Conservation (phyloP, 352 stramenopile genomes). For the Globisporangium polare region DNA sequence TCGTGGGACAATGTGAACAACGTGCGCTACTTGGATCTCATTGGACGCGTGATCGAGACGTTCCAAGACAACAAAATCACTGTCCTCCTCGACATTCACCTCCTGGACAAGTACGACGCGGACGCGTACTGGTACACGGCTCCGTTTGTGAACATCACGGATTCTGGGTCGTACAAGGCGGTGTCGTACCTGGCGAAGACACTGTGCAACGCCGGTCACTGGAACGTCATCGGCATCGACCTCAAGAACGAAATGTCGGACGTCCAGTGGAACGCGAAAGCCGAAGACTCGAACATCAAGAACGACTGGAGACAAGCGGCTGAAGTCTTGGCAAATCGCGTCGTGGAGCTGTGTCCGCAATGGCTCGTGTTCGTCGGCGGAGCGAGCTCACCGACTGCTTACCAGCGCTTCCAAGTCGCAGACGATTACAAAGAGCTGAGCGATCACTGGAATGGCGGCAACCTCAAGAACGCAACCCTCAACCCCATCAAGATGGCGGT, state of each 20-base stretch:
- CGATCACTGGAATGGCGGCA: conserved; percentile 58
- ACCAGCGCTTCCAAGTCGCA: conserved; percentile 33
- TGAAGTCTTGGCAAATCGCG: conserved; percentile 30
- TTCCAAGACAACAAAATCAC: conserved; percentile 46
- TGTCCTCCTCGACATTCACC: conserved; percentile 60
- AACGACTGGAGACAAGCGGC: conserved; percentile 44
- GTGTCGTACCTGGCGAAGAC: conserved; percentile 38
- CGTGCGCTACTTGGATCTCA: conserved; percentile 52
- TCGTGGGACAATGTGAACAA: conserved; percentile 36
- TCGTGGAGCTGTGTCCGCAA: conserved; percentile 46
- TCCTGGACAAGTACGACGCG: conserved; percentile 41
- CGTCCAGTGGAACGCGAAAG: conserved; percentile 28
- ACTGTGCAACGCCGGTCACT: conserved; percentile 52
- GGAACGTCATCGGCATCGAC: conserved; percentile 67
- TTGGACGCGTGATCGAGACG: conserved; percentile 50
- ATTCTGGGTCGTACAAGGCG: conserved; percentile 42
- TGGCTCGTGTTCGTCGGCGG: conserved; percentile 65
- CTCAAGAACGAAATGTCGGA: conserved; percentile 60
- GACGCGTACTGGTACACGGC: conserved; percentile 70
- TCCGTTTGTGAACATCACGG: conserved; percentile 37
- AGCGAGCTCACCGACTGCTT: conserved; percentile 36
- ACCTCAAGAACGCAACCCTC: conserved; percentile 53
- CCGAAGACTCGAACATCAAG: conserved; percentile 19
- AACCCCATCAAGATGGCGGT: conserved; percentile 37
- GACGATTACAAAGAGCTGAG: conserved; percentile 37